Conservation (phyloP, 306 rosid species). For the Lathyrus aphaca region DNA sequence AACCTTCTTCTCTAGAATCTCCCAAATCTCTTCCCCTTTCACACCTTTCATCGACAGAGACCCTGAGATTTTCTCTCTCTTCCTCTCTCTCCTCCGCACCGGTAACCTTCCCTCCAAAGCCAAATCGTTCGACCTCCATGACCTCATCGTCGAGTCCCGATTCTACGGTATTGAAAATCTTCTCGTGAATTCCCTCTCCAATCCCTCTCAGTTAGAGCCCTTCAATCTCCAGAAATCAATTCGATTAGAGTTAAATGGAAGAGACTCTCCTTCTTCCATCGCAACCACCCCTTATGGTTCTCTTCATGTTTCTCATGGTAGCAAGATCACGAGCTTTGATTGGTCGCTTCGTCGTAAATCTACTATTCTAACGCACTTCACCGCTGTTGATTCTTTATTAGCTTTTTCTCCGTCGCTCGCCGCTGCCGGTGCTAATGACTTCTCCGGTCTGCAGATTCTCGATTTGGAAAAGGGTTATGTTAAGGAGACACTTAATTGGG, state of each 20-base stretch:
- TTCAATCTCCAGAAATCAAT: constrained; percentile 75
- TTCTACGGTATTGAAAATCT: constrained; percentile 80
- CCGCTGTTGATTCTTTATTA: constrained; percentile 85
- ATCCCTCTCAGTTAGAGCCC: constrained; percentile 81
- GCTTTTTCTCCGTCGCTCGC: constrained; percentile 65
- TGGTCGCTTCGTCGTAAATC: constrained; percentile 85
- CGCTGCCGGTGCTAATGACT: constrained; percentile 93
- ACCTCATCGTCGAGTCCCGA: constrained; percentile 70
- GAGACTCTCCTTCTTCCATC: constrained; percentile 75
- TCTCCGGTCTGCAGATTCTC: constrained; percentile 81
- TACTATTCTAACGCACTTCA: constrained; percentile 75
- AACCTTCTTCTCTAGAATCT: constrained; percentile 59
- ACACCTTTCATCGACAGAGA: constrained; percentile 76
- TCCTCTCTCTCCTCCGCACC: constrained; percentile 89
- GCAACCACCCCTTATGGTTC: constrained; percentile 74
- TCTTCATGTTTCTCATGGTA: constrained; percentile 83
- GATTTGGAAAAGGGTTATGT: constrained; percentile 63
- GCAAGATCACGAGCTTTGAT: constrained; percentile 86
- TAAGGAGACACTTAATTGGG: constrained; percentile 67
- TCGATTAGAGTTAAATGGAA: constrained; percentile 66
- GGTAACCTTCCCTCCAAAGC: constrained; percentile 91
- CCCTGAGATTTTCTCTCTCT: constrained; percentile 78
- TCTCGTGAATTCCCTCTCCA: constrained; percentile 64
- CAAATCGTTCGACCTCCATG: constrained; percentile 68
- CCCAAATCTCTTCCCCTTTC: constrained; percentile 32